Conservation (phyloP, 2,329 filamentous ascomycete genomes). For the Trichoderma atrobrunneum region DNA sequence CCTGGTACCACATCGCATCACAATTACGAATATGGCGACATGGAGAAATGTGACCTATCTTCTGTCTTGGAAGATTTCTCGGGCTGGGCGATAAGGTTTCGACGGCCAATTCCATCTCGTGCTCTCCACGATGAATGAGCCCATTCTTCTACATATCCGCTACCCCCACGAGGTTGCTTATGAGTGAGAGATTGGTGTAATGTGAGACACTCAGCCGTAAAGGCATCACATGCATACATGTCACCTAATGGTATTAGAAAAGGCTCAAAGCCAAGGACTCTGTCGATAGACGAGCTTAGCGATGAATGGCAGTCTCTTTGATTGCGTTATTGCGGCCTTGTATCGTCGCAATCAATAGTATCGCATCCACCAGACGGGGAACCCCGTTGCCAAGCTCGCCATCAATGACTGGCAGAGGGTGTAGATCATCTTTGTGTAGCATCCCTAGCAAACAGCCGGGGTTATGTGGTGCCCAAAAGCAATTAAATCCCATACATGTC, state of each 20-base stretch:
- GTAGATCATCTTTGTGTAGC: not conserved
- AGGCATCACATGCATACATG: not conserved
- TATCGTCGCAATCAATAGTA: slow-evolving; percentile 15
- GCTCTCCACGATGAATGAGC: not conserved
- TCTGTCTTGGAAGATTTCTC: not conserved
- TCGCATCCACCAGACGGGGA: not conserved
- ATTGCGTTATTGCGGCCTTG: slow-evolving; percentile 19
- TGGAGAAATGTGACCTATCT: not conserved
- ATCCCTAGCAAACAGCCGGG: not conserved
- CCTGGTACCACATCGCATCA: slow-evolving; percentile 11
- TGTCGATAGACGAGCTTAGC: not conserved
- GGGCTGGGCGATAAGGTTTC: not conserved
- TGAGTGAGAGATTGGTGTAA: not conserved
- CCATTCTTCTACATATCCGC: not conserved
- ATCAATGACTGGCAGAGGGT: not conserved
- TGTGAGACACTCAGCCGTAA: not conserved
- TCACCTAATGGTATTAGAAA: not conserved
- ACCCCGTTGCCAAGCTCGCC: not conserved
- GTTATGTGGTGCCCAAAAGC: not conserved
- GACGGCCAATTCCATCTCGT: not conserved
- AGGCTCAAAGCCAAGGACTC: not conserved
- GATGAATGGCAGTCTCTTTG: not conserved
- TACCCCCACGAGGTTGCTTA: not conserved
- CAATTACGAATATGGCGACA: slow-evolving; percentile 18
- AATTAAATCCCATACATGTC: not conserved